A percentile compares a stretch with the other conserved stretches of the same genome.
Conservation (phyloP, 1,139 yeast species). For the Suhomyces panamericanus region DNA sequence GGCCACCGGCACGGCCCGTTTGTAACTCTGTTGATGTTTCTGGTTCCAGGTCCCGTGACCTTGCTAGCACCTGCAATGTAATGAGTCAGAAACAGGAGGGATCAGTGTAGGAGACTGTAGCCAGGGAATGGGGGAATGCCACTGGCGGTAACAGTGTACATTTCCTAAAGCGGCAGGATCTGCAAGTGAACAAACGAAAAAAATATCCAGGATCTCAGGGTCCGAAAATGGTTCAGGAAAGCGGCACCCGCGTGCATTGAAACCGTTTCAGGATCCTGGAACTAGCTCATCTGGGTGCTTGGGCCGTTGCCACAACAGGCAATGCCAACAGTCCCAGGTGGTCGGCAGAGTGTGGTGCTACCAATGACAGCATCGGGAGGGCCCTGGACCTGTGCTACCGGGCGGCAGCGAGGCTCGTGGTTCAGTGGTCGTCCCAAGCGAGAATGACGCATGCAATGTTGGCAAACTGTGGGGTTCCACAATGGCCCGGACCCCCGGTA, state of each 20-base stretch:
- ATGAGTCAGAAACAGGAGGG: too few relatives aligned
- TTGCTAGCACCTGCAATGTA: too few relatives aligned
- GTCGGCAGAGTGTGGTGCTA: neutral
- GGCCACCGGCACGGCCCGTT: neutral
- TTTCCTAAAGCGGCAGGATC: conserved; percentile 3
- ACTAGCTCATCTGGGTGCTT: neutral
- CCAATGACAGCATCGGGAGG: too few relatives aligned
- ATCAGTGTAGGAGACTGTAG: neutral
- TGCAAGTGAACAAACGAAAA: conserved; percentile 7
- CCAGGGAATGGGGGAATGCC: neutral
- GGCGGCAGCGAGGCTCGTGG: too few relatives aligned
- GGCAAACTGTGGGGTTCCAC: too few relatives aligned
- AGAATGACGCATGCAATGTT: too few relatives aligned
- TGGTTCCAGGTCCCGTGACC: too few relatives aligned
- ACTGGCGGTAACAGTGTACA: too few relatives aligned
- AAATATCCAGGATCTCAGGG: conserved; percentile 4
- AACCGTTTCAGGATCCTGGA: conserved; percentile 1
- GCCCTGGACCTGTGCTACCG: too few relatives aligned
- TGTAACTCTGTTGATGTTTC: too few relatives aligned
- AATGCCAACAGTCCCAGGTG: neutral
- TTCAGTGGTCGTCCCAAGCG: too few relatives aligned
- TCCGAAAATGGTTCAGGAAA: conserved; percentile 2
- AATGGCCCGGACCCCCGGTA: too few relatives aligned
- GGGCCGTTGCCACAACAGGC: neutral
- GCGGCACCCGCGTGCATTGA: neutral